Evolutionary conservation across 495 filamentous ascomycete species (phyloP), one percentile per base, ranked within the genome.

Genomic region (Hypoxylon rickii): DNA sequence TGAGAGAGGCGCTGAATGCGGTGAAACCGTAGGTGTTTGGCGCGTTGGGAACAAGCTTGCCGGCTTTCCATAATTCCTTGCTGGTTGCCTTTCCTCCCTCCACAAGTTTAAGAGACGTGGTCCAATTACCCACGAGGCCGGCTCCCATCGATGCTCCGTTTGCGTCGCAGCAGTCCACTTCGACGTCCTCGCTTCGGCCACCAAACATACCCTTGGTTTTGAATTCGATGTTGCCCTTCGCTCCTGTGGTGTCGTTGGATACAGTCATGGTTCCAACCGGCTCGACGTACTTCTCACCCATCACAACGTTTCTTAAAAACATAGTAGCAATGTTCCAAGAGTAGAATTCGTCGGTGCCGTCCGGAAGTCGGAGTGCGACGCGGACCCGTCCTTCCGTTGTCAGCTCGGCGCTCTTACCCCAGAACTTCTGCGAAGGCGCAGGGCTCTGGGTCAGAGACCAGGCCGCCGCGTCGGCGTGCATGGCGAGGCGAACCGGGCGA

Each of bases 251-350:
- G 57, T 98, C 95, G 68, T 92, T 89, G 39, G 78, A 70, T 18
- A 98, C 82, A 13, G 84, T 81, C 84, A 97, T 89, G 44, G 82
- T 88, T 13, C 91, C 91, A 7, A 96, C 89, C 1, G 94, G 94
- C 73, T 98, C 94, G 22, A 97, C 87, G 67, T 97, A 98, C 73
- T 97, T 97, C 74, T 98, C 94, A 19, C 94, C 94, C 46, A 94
- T 92, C 58, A 98, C 94, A 54, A 98, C 90, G 64, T 98, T 98
- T 38, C 94, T 85, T 47, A 98, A 78, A 72, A 96, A 97, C 46
- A 86, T 88, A 7, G 90, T 96, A 10, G 92, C 88, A 5, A 86
- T 79, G 18, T 79, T 85, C 88, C 90, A 97, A 66, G 84, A 89
- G 73, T 88, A 98, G 49, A 80, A 78, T 61, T 97, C 93, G 38